phyloP scores from a whole-genome alignment of 2,329 filamentous ascomycete genomes.

The Diaporthe citrichinensis region DNA sequence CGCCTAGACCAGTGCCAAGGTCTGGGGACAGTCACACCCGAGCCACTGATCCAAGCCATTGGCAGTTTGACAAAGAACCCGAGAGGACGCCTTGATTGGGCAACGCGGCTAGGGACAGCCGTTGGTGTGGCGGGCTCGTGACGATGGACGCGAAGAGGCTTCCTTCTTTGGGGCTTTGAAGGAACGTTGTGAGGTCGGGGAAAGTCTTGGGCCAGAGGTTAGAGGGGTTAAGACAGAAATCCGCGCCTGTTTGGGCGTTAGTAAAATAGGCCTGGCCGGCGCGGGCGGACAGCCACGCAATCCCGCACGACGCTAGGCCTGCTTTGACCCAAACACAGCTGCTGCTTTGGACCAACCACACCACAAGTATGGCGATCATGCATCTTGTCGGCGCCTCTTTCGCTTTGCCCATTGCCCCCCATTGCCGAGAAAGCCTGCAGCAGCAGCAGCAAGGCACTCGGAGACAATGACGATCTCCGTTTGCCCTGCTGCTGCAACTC shows the following conservation, averaged over 20 bases:
- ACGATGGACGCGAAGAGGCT: background rate
- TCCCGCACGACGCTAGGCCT: conserved; percentile 22
- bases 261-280: no score
- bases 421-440: conserved; percentile 12
- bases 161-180: background rate
- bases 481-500: conserved; percentile 8
- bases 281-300: conserved; percentile 15
- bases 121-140: conserved; percentile 1
- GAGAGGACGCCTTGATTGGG: background rate
- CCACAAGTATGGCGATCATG: conserved; percentile 27
- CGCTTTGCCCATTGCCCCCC: conserved; percentile 3
- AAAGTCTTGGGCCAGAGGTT: background rate
- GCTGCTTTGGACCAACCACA: conserved; percentile 24
- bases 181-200: background rate
- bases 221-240: background rate
- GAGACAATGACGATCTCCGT: conserved; percentile 19
- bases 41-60: background rate
- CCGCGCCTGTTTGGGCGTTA: background rate
- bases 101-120: background rate
- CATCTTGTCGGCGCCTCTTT: conserved; percentile 27
- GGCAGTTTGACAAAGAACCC: background rate
- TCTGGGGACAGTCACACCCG: background rate
- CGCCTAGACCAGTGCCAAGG: conserved; percentile 21
- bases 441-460: conserved; percentile 23
- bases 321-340: conserved; percentile 20